Evolutionary conservation across 345 rosid species (phyloP).

Genomic region (Luvunga scandens): DNA sequence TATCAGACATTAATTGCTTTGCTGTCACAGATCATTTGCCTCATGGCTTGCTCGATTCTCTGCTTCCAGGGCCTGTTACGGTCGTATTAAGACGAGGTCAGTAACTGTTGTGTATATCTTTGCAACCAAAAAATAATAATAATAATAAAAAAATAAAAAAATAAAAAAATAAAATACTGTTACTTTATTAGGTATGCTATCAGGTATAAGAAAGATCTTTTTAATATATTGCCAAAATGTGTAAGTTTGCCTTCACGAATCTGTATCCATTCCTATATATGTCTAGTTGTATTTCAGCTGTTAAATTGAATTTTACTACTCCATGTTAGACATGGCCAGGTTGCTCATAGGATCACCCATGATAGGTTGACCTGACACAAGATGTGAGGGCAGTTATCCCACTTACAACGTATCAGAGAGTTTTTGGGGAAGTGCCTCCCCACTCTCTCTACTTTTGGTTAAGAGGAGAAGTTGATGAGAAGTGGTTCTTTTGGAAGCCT

Average conservation of each 20-base stretch:
- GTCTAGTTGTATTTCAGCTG: not conserved
- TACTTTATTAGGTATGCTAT: not conserved
- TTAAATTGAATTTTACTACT: not conserved
- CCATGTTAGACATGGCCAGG: no score
- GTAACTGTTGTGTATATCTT: conserved; percentile 12
- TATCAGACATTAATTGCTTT: conserved; percentile 63
- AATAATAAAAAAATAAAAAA: not conserved
- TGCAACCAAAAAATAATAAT: not conserved
- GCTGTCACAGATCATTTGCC: conserved; percentile 75
- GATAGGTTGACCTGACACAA: no score
- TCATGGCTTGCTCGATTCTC: conserved; percentile 63
- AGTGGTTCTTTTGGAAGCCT: no score
- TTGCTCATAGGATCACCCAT: no score
- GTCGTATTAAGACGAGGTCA: conserved; percentile 72
- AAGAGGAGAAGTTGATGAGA: no score
- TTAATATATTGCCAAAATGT: not conserved
- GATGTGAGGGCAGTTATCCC: no score
- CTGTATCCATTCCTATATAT: no score
- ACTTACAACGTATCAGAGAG: no score
- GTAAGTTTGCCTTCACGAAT: not conserved
- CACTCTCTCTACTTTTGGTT: no score
- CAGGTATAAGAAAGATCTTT: not conserved
- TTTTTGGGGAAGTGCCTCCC: no score
- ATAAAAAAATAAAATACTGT: no score
- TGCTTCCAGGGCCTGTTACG: conserved; percentile 92